Evolutionary conservation across 768 basidiomycete genomes (phyloP), one percentile per base, ranked within the genome.

Genomic region (Rubroboletus pulcherrimus): DNA sequence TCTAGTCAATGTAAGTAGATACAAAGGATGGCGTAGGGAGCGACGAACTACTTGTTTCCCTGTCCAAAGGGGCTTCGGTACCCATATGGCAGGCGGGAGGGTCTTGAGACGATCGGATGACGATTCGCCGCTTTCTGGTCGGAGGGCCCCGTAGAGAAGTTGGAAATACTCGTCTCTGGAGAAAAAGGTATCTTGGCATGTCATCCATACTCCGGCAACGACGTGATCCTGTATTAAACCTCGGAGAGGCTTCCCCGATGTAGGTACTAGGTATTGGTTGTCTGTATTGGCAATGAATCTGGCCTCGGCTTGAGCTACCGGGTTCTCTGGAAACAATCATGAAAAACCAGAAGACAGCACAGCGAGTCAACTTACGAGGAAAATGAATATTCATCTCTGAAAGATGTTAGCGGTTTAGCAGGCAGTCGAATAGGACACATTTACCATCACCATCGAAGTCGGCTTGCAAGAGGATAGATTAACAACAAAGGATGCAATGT

Each of bases 351-450:
- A 56, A 46, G 44, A 44, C 7, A 44, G 9, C 12, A 10, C 5
- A 42, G 11, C 24, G 4, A 37, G 51, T 44, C 38, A 12, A 77
- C 91, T 74, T 72, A 92, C 93, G 96, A 63, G 97, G 95, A 64
- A 99, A 99, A 76, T 99, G 97, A 47, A 99, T 93, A 74, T 99
- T 99, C 96, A 99, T 99, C 71, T 99, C 96, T 93, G 45, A 40
- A 55, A 38, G 30, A 26, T 34, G 54, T 56, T 12, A 69, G 53
- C 30, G 15, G 26, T 12, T 31, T 42, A 39, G 14, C 19, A 35
- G 47, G 35, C 26, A 8, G 53, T 31, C 19, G 42, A 52, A 10
- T 33, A 37, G 34, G 42, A 44, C 35, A 50, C 62, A 68, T 80
- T 64, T 57, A 87, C 88, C 89, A 74, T 96, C 93, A 60, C 93